Percentiles rank a stretch among this genome's conserved stretches.
phyloP scores from a whole-genome alignment of 2,329 filamentous ascomycete species.

The Ascocoryne sarcoides region DNA sequence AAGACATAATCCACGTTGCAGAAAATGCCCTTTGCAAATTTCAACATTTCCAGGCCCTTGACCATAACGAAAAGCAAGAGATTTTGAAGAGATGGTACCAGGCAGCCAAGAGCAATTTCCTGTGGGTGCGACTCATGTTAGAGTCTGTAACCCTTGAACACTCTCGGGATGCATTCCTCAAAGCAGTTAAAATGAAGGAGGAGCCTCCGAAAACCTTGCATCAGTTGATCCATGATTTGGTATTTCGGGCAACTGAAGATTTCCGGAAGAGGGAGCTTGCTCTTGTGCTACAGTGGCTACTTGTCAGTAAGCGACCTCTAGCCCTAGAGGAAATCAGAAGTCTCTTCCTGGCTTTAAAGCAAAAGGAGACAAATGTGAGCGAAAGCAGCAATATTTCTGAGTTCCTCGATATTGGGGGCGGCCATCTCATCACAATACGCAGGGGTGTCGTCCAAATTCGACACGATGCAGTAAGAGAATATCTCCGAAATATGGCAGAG shows the following conservation, averaged over 20 bases:
- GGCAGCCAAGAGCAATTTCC: background rate
- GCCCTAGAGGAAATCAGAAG: background rate
- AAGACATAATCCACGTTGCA: background rate
- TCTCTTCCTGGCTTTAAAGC: background rate
- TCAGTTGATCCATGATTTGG: background rate
- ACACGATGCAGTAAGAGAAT: constrained; percentile 1
- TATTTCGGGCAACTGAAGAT: background rate
- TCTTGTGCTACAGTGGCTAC: background rate
- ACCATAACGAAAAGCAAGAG: background rate
- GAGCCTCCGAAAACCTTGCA: background rate
- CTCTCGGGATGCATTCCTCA: background rate
- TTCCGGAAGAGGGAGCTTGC: background rate
- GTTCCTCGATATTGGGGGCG: background rate
- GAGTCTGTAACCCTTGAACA: background rate
- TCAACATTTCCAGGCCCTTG: background rate
- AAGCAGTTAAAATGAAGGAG: background rate
- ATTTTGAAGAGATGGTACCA: background rate
- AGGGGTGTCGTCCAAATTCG: constrained; percentile 1
- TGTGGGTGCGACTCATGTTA: background rate
- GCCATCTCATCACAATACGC: background rate
- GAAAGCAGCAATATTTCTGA: background rate
- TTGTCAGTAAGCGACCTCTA: background rate
- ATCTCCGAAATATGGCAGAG: background rate
- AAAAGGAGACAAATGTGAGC: background rate
- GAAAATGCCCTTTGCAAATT: background rate